Percentiles rank a stretch among this genome's conserved stretches.
These are phyloP conservation scores for Trichomonas gallinae DNA, from an alignment of 208 protist species.

Conservation along the genomic window DNA sequence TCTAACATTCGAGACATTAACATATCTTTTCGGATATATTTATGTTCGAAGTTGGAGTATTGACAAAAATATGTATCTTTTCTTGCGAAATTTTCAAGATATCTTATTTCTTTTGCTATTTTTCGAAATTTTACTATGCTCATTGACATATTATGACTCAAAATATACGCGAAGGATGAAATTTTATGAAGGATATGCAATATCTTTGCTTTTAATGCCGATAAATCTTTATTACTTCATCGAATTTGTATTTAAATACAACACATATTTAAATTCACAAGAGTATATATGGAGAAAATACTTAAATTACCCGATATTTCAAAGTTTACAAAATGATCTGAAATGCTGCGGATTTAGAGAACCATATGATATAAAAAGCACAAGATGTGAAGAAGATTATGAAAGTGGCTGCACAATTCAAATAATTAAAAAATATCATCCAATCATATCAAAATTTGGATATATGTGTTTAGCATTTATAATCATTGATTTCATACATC, in stretches of 20 bases:
- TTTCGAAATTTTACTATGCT: not conserved
- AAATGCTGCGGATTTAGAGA: not conserved
- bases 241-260: not conserved
- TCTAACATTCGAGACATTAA: not conserved
- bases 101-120: not conserved
- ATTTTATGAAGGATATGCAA: not conserved
- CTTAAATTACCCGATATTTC: not conserved
- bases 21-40: not conserved
- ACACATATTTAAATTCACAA: not conserved
- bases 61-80: not conserved
- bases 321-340: not conserved
- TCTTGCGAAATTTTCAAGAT: not conserved
- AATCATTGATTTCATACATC: not conserved
- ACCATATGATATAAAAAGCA: not conserved
- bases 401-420: not conserved
- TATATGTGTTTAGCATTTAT: not conserved
- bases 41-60: not conserved
- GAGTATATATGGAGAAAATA: not conserved
- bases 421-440: not conserved
- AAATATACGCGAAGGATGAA: not conserved
- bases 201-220: not conserved
- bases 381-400: not conserved
- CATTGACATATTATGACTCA: not conserved
- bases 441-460: not conserved
- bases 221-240: not conserved